Conservation (phyloP, 805 yeast species). For the Candida michaelii region DNA sequence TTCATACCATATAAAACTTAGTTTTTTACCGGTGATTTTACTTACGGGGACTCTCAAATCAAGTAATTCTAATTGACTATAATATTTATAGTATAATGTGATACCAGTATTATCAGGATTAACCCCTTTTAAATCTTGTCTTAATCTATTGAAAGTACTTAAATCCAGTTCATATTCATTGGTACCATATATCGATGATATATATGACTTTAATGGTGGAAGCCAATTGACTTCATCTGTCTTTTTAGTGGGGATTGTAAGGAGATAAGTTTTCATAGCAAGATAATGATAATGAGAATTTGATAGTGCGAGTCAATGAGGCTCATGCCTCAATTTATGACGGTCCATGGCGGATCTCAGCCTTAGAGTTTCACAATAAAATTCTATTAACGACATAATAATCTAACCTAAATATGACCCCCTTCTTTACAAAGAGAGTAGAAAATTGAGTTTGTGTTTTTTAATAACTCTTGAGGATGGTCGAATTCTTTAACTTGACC, state of each 20-base stretch:
- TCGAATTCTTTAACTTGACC: slow-evolving; percentile 41
- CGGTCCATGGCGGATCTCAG: too few species aligned
- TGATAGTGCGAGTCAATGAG: background rate
- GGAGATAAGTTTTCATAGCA: slow-evolving; percentile 26
- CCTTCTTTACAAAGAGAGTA: slow-evolving; percentile 41
- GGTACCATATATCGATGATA: slow-evolving; percentile 63
- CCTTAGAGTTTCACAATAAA: too few species aligned
- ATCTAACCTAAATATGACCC: slow-evolving; percentile 20
- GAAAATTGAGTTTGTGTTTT: slow-evolving; percentile 28
- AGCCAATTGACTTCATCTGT: slow-evolving; percentile 68
- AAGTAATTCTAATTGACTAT: slow-evolving; percentile 76
- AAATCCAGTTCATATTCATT: slow-evolving; percentile 60
- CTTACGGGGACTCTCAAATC: slow-evolving; percentile 73
- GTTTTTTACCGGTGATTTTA: slow-evolving; percentile 40
- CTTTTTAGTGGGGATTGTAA: slow-evolving; percentile 34
- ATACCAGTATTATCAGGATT: slow-evolving; percentile 45
- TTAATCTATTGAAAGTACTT: slow-evolving; percentile 51
- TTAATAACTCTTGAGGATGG: slow-evolving; percentile 31
- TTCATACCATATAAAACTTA: slow-evolving; percentile 79
- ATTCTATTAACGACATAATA: too few species aligned
- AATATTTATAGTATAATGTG: slow-evolving; percentile 64
- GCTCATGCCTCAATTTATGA: too few species aligned
- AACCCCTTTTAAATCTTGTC: slow-evolving; percentile 58
- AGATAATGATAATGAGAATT: background rate
- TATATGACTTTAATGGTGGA: slow-evolving; percentile 55